Evolutionary conservation across 257 asterid species (phyloP).

Genomic region (Mitragyna speciosa): DNA sequence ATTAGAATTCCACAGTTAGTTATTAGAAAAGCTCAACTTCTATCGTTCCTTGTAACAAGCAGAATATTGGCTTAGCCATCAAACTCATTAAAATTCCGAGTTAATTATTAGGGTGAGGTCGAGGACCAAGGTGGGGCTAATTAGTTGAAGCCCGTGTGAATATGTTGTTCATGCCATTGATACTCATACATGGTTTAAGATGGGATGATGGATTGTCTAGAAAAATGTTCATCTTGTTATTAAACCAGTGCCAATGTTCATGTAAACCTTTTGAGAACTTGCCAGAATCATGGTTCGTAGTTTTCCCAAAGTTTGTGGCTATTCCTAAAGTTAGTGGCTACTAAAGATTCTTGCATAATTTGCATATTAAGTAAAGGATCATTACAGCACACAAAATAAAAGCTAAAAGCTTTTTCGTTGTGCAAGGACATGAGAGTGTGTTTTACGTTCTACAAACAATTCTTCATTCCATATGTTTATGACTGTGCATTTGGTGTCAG

Average conservation of each 20-base stretch:
- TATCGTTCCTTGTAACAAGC: not conserved
- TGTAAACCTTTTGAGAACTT: not conserved
- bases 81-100: not conserved
- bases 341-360: not conserved
- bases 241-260: not conserved
- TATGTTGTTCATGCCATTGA: not conserved
- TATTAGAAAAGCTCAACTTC: not conserved
- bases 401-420: not conserved
- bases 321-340: not conserved
- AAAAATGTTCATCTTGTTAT: not conserved
- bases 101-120: not conserved
- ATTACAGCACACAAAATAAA: not conserved
- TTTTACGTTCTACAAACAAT: not conserved
- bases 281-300: not conserved
- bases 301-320: not conserved
- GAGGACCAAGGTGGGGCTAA: not conserved
- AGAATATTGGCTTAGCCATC: not conserved
- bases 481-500: constrained; percentile 42
- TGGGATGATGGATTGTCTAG: not conserved
- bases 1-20: not conserved
- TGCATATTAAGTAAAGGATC: not conserved
- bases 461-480: constrained; percentile 9
- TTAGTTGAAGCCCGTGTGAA: not conserved
- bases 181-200: not conserved
- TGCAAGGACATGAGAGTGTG: not conserved